Evolutionary conservation across 2,329 filamentous ascomycete genomes (phyloP).

Genomic region (Xylaria hypoxylon): DNA sequence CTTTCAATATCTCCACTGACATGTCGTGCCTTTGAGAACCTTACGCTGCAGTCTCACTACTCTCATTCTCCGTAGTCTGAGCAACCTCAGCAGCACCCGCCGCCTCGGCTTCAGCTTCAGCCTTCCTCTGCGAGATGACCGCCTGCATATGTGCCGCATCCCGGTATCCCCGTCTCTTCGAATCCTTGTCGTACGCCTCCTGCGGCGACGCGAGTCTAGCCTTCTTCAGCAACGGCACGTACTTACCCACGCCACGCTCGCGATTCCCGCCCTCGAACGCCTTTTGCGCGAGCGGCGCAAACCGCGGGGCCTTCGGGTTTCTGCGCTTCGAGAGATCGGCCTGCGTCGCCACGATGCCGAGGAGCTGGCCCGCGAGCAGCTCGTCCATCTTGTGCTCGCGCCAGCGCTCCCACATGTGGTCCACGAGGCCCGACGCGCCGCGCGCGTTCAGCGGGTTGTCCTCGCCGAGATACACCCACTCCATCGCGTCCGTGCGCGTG

Average conservation of each 20-base stretch:
- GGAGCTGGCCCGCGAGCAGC: conserved; percentile 78
- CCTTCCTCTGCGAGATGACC: conserved; percentile 42
- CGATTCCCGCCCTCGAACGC: conserved; percentile 68
- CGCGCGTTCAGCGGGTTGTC: conserved; percentile 69
- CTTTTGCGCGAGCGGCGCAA: conserved; percentile 47
- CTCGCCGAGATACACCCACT: conserved; percentile 85
- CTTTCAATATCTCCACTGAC: not conserved
- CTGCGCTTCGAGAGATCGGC: conserved; percentile 41
- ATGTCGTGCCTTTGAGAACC: not conserved
- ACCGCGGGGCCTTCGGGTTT: conserved; percentile 34
- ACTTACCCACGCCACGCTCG: conserved; percentile 63
- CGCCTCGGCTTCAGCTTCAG: conserved; percentile 33
- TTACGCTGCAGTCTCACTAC: conserved; percentile 47
- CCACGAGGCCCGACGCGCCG: conserved; percentile 74
- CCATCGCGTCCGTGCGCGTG: conserved; percentile 65
- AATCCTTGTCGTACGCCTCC: conserved; percentile 71
- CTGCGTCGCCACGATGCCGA: conserved; percentile 69
- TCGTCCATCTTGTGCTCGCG: conserved; percentile 89
- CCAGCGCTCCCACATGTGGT: conserved; percentile 86
- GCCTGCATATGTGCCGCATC: conserved; percentile 60
- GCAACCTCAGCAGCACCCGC: conserved; percentile 48
- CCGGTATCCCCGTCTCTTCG: conserved; percentile 69
- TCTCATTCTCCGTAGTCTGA: conserved; percentile 41
- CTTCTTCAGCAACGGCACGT: conserved; percentile 66
- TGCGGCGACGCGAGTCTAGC: conserved; percentile 61